phyloP scores from a whole-genome alignment of 495 filamentous ascomycete genomes.

The Penicillium angulare region DNA sequence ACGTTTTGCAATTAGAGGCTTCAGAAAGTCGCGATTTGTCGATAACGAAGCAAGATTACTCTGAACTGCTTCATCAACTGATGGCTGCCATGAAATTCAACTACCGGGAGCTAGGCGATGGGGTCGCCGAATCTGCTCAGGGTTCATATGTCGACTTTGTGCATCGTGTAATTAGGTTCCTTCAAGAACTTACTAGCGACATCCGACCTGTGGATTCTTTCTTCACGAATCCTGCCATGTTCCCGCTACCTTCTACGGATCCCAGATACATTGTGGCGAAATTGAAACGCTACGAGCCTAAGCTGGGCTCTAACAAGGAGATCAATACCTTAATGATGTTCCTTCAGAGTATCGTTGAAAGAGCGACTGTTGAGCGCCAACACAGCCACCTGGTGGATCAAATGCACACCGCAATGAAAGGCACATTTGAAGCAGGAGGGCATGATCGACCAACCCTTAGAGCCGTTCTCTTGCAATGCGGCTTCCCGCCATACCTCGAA shows the following conservation, averaged over 20 bases:
- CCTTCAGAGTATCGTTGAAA: conserved; percentile 61
- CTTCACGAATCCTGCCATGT: conserved; percentile 64
- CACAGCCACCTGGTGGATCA: conserved; percentile 59
- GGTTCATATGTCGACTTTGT: conserved; percentile 68
- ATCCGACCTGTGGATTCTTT: conserved; percentile 63
- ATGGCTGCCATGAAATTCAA: conserved; percentile 70
- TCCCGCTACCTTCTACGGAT: conserved; percentile 64
- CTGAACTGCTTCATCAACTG: conserved; percentile 51
- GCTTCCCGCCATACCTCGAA: conserved; percentile 67
- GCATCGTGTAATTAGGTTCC: conserved; percentile 58
- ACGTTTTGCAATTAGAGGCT: conserved; percentile 39
- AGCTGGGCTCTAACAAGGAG: conserved; percentile 49
- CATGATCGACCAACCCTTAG: conserved; percentile 50
- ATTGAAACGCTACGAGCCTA: conserved; percentile 62
- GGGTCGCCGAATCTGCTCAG: conserved; percentile 29
- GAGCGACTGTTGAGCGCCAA: conserved; percentile 60
- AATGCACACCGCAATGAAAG: conserved; percentile 54
- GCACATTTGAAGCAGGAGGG: conserved; percentile 46
- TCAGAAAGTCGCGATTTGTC: conserved; percentile 25
- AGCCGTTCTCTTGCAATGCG: conserved; percentile 52
- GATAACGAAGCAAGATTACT: conserved; percentile 51
- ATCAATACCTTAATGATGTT: conserved; percentile 60
- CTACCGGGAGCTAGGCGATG: conserved; percentile 58
- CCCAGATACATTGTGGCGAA: conserved; percentile 68
- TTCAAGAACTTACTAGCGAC: conserved; percentile 64